These are phyloP conservation scores for Ceratorhiza oryzae-sativae DNA, from an alignment of 1,284 basidiomycete genomes.

Conservation along the genomic window DNA sequence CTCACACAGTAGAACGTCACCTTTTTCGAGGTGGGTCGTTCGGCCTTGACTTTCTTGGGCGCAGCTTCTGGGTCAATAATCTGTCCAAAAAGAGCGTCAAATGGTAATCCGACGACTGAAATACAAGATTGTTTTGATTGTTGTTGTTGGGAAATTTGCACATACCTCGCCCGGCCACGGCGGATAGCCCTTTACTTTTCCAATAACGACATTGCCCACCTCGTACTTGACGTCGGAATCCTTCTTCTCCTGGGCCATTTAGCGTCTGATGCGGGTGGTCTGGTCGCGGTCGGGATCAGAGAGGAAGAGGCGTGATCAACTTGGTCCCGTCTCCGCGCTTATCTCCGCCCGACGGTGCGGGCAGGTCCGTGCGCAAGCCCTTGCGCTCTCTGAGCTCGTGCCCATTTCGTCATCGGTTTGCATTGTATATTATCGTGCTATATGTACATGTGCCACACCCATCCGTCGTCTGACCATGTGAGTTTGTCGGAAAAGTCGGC, in stretches of 20 bases:
- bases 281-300: conserved; percentile 3
- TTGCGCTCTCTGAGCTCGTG: not conserved
- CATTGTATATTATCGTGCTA: not conserved
- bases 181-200: conserved; percentile 92
- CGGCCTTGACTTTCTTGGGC: conserved; percentile 65
- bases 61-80: conserved; percentile 76
- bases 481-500: not conserved
- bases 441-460: conserved; percentile 15
- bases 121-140: conserved; percentile 43
- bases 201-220: conserved; percentile 84
- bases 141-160: conserved; percentile 50
- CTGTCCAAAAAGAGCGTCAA: conserved; percentile 53
- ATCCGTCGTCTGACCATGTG: too few relatives aligned
- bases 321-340: conserved; percentile 36
- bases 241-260: conserved; percentile 36
- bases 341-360: conserved; percentile 15
- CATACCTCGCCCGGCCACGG: conserved; percentile 88
- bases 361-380: conserved; percentile 31
- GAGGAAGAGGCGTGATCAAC: conserved; percentile 31
- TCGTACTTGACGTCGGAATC: conserved; percentile 55
- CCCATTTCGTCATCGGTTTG: not conserved
- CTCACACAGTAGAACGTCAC: conserved; percentile 76
- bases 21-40: conserved; percentile 75
- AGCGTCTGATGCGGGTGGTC: not conserved
- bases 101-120: conserved; percentile 21